Conservation (phyloP, 192 early-diverging fungal species). For the Coemansia interrupta region DNA sequence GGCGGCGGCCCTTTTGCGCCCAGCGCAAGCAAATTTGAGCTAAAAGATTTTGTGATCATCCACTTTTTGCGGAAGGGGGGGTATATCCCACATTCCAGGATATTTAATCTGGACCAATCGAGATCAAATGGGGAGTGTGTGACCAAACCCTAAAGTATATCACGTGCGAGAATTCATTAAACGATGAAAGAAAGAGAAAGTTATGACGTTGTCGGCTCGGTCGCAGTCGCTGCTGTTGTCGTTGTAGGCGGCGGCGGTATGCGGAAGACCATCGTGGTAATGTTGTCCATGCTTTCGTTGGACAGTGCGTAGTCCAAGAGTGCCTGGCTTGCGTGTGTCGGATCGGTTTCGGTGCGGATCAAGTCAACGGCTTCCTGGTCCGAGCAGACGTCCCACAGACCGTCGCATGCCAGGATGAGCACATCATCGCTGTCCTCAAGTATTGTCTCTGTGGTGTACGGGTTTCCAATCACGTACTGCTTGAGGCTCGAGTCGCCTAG, state of each 20-base stretch:
- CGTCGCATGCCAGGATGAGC: conserved; percentile 96
- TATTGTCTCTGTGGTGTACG: conserved; percentile 91
- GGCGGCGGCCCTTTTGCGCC: too few relatives aligned
- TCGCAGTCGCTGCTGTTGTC: neutral
- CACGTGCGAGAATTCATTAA: conserved; percentile 12
- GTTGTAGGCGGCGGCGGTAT: conserved; percentile 29
- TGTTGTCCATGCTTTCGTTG: conserved; percentile 93
- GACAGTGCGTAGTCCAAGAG: conserved; percentile 83
- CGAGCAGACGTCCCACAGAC: conserved; percentile 96
- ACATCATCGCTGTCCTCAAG: conserved; percentile 69
- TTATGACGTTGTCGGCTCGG: neutral
- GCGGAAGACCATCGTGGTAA: conserved; percentile 83
- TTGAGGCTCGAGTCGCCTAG: conserved; percentile 96
- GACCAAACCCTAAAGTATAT: conserved; percentile 23
- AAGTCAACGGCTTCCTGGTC: conserved; percentile 92
- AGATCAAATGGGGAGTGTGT: neutral
- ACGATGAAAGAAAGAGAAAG: neutral
- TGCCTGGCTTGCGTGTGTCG: conserved; percentile 71
- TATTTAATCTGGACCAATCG: neutral
- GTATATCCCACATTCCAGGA: neutral
- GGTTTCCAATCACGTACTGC: conserved; percentile 91
- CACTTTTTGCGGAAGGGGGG: conserved; percentile 4
- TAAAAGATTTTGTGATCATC: conserved; percentile 2
- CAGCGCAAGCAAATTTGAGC: too few relatives aligned
- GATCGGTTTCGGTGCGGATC: conserved; percentile 69